Conservation (phyloP, 495 filamentous ascomycete species). For the Aspergillus hancockii region DNA sequence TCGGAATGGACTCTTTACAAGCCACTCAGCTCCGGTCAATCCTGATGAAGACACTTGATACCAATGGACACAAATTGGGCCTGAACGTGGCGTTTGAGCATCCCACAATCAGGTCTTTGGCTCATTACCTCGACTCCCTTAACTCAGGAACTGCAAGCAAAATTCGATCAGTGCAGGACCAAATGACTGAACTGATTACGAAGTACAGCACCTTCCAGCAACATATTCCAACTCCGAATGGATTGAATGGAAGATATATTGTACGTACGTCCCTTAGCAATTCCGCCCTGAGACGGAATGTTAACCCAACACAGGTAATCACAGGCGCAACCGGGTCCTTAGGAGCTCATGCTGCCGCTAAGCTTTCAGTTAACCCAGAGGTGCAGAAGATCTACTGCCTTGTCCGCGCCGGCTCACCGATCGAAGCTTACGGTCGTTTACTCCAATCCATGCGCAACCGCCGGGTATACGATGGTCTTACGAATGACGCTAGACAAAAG, state of each 20-base stretch:
- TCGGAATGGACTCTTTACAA: conserved; percentile 57
- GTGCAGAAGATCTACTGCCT: conserved; percentile 55
- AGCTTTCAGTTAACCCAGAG: conserved; percentile 20
- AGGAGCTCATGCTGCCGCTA: conserved; percentile 25
- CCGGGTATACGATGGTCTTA: conserved; percentile 24
- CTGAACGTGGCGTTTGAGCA: conserved; percentile 51
- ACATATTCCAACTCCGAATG: conserved; percentile 27
- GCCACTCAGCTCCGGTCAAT: conserved; percentile 50
- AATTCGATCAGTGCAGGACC: conserved; percentile 27
- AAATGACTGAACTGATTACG: conserved; percentile 38
- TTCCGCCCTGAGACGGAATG: not conserved
- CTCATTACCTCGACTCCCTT: conserved; percentile 29
- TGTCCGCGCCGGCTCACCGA: conserved; percentile 48
- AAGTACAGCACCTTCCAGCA: conserved; percentile 41
- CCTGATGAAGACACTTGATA: conserved; percentile 32
- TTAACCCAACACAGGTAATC: conserved; percentile 18
- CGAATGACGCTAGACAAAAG: conserved; percentile 29
- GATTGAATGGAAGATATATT: conserved; percentile 22
- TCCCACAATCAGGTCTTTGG: conserved; percentile 39
- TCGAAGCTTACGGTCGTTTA: conserved; percentile 52
- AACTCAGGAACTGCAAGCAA: conserved; percentile 24
- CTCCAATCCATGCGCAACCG: conserved; percentile 44
- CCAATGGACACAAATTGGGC: conserved; percentile 32
- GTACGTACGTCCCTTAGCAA: conserved; percentile 19
- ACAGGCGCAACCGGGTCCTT: conserved; percentile 30